Base-by-base conservation (phyloP, 2,329 filamentous ascomycete species). In the Aotearoamyces nothofagi region DNA sequence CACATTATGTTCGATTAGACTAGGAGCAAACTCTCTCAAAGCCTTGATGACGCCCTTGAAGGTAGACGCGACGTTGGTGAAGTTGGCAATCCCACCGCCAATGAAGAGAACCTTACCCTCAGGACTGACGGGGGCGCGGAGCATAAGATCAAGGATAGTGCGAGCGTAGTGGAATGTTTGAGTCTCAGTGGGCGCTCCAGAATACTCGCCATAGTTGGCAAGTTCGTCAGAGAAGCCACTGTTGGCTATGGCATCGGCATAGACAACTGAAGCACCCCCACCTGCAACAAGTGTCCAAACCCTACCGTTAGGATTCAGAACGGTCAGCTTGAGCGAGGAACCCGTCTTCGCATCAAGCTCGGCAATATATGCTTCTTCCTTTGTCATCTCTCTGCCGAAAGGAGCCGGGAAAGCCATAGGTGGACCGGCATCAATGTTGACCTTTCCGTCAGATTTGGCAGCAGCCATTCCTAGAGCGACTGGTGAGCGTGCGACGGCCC, bases 1-100 rank as follows among this genome's bases (percentile, higher is more conserved):
- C 42, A 90, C 82, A 51, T 93, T 92, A 76, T 98, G 90, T 71
- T 98, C 90, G 52, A 74, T 73, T 44, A 98, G 72, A 40, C 78
- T 68, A 39, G 75, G 74, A 36, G 86, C 71, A 45, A 87, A 84
- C 61, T 96, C 90, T 42, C 87, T 77, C 42, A 98, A 72, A 35
- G 90, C 90, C 46, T 83, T 79, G 56, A 98, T 98, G 57, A 98
- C 87, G 66, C 90, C 90, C 74, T 98, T 98, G 79, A 98, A 98
- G 40, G 90, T 98, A 47, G 80, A 90, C 36, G 90, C 90, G 31
- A 98, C 90, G 63, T 96, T 98, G 69, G 90, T 98, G 68, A 98
- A 98, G 78, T 98, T 98, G 69, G 90, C 90, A 70, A 98, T 98
- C 71, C 90, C 90, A 65, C 90, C 90, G 58, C 90, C 90, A 44